Evolutionary conservation across 169 alveolate species (phyloP).

Genomic region (Eimeria tenella): DNA sequence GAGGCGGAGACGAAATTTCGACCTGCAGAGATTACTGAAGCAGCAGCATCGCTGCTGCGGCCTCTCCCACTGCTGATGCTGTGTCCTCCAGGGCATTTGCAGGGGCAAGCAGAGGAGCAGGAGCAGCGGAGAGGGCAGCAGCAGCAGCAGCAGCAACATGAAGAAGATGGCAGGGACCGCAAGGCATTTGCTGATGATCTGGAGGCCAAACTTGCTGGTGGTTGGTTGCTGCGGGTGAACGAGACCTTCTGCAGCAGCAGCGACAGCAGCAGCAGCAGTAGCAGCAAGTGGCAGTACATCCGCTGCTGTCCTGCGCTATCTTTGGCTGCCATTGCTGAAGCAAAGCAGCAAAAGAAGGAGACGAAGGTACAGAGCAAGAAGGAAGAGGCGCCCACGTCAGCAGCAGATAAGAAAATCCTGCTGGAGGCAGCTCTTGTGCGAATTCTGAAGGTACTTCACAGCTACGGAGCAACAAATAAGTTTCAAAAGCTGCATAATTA

Average conservation of each 20-base stretch:
- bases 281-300: neutral
- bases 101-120: neutral
- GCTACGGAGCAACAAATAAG: no score
- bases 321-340: neutral
- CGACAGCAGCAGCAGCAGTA: conserved; percentile 52
- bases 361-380: neutral
- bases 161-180: neutral
- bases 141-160: conserved; percentile 42
- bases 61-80: conserved; percentile 44
- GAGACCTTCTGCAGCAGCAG: conserved; percentile 47
- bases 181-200: neutral
- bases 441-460: neutral
- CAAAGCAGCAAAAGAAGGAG: neutral
- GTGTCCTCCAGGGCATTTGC: conserved; percentile 11
- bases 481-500: no score
- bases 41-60: conserved; percentile 53
- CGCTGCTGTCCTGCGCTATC: conserved; percentile 31
- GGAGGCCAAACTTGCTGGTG: conserved; percentile 23
- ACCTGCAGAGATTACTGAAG: conserved; percentile 1
- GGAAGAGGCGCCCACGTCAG: neutral
- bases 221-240: conserved; percentile 40
- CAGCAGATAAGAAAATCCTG: conserved; percentile 3
- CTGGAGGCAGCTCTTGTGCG: conserved; percentile 32
- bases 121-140: neutral
- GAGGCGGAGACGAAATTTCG: neutral